phyloP scores from a whole-genome alignment of 306 rosid genomes.

The Rubus idaeus region DNA sequence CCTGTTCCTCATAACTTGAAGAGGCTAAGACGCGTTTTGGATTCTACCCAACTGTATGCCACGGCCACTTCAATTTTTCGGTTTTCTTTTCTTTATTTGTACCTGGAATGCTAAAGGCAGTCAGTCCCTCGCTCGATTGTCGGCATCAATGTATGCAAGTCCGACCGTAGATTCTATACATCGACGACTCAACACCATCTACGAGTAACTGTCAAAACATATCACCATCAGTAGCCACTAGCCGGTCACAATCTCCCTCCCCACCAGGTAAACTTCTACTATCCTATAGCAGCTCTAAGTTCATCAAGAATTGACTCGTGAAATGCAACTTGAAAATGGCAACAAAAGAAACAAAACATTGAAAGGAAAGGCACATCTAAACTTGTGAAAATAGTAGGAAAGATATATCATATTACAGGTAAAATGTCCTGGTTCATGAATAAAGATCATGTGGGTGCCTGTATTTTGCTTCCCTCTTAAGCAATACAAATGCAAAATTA shows the following conservation, averaged over 20 bases:
- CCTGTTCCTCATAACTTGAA: constrained; percentile 21
- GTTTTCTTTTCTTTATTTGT: neutral
- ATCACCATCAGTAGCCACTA: neutral
- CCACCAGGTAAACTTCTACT: neutral
- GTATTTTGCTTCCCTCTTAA: neutral
- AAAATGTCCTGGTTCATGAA: constrained; percentile 2
- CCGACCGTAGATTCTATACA: neutral
- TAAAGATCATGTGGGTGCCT: constrained; percentile 22
- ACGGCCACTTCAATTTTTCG: constrained; percentile 28
- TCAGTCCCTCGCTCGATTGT: neutral
- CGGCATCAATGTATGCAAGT: neutral
- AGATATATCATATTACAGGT: neutral
- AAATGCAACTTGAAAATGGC: neutral
- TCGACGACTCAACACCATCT: neutral
- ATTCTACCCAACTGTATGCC: constrained; percentile 26
- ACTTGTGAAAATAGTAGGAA: neutral
- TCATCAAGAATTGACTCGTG: neutral
- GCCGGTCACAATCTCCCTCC: neutral
- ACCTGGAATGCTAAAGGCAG: neutral
- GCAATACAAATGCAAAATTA: neutral
- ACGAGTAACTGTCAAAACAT: neutral
- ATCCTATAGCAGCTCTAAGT: neutral
- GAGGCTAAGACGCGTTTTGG: constrained; percentile 26
- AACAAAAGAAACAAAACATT: neutral
- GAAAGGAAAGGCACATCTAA: neutral